A percentile compares a stretch with the other conserved stretches of the same genome.
These are phyloP conservation scores for Taiozyma sp. DNA, from an alignment of 1,139 yeast genomes.

Conservation along the genomic window DNA sequence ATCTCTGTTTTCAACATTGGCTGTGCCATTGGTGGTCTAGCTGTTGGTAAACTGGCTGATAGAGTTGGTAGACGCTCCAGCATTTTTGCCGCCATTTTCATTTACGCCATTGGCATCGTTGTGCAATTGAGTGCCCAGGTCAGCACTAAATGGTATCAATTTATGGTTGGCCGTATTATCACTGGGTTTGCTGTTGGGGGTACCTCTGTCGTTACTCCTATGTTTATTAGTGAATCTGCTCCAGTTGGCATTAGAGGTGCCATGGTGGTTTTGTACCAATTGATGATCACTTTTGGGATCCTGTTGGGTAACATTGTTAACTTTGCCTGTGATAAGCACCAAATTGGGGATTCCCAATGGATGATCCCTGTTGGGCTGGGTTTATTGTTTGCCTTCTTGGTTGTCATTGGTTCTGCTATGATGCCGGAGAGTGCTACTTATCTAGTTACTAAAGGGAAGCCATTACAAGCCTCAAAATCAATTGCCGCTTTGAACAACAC, in stretches of 20 bases:
- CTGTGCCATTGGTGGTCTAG: slow-evolving; percentile 66
- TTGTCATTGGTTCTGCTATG: slow-evolving; percentile 37
- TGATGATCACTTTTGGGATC: slow-evolving; percentile 51
- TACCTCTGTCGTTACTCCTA: slow-evolving; percentile 46
- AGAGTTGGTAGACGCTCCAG: slow-evolving; percentile 47
- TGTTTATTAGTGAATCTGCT: slow-evolving; percentile 50
- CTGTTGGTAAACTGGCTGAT: slow-evolving; percentile 51
- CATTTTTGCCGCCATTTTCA: slow-evolving; percentile 37
- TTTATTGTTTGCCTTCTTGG: slow-evolving; percentile 41
- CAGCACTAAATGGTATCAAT: slow-evolving; percentile 41
- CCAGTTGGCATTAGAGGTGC: slow-evolving; percentile 51
- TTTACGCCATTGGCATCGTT: slow-evolving; percentile 45
- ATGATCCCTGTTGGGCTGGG: slow-evolving; percentile 44
- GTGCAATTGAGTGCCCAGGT: slow-evolving; percentile 34
- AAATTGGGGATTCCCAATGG: slow-evolving; percentile 35
- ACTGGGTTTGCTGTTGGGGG: slow-evolving; percentile 53
- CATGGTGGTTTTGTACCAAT: slow-evolving; percentile 50
- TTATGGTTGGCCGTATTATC: slow-evolving; percentile 45
- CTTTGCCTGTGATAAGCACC: slow-evolving; percentile 35
- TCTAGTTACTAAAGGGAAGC: slow-evolving; percentile 29
- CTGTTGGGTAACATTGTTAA: slow-evolving; percentile 49
- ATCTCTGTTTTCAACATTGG: slow-evolving; percentile 66
- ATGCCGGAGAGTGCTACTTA: slow-evolving; percentile 53
- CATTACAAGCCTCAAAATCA: slow-evolving; percentile 41
- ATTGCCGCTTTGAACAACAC: slow-evolving; percentile 43